These are phyloP conservation scores for Coemansia erecta DNA, from an alignment of 192 early-diverging fungal genomes.

Conservation along the genomic window DNA sequence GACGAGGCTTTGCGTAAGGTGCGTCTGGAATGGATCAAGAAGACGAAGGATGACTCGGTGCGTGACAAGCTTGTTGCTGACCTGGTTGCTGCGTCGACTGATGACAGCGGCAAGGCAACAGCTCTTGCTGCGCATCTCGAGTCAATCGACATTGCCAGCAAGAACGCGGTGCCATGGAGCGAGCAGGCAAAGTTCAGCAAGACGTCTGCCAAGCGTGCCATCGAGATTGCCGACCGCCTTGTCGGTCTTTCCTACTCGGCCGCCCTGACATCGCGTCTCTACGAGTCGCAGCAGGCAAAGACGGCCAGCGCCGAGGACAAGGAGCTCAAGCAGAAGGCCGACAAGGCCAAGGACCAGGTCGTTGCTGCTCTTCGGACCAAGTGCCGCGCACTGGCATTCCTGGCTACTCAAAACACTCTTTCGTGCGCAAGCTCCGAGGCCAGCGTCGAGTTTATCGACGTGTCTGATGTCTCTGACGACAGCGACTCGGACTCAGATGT, in stretches of 20 bases:
- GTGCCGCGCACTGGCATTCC: slow-evolving; percentile 51
- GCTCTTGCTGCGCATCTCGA: slow-evolving; percentile 51
- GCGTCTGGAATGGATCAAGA: slow-evolving; percentile 78
- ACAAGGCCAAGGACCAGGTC: slow-evolving; percentile 67
- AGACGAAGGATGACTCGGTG: slow-evolving; percentile 61
- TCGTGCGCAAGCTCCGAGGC: slow-evolving; percentile 17
- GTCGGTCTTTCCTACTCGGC: slow-evolving; percentile 57
- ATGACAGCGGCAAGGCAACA: slow-evolving; percentile 54
- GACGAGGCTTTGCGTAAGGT: slow-evolving; percentile 75
- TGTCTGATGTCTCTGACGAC: slow-evolving; percentile 27
- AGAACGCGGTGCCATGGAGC: slow-evolving; percentile 52
- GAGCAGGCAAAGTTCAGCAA: slow-evolving; percentile 28
- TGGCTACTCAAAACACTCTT: slow-evolving; percentile 18
- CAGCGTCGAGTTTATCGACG: slow-evolving; percentile 49
- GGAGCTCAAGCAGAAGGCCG: slow-evolving; percentile 68
- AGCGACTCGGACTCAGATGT: slow-evolving; percentile 10
- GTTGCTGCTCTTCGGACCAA: slow-evolving; percentile 61
- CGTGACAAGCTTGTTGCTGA: slow-evolving; percentile 65
- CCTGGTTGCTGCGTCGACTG: slow-evolving; percentile 58
- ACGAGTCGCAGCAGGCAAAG: slow-evolving; percentile 41
- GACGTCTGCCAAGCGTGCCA: slow-evolving; percentile 8
- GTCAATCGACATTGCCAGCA: slow-evolving; percentile 50
- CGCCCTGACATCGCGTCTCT: slow-evolving; percentile 57
- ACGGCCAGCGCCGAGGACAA: slow-evolving; percentile 56
- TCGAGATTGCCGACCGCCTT: slow-evolving; percentile 58